phyloP scores from a whole-genome alignment of 2,329 filamentous ascomycete genomes.

The Mycosphaerella sp. region DNA sequence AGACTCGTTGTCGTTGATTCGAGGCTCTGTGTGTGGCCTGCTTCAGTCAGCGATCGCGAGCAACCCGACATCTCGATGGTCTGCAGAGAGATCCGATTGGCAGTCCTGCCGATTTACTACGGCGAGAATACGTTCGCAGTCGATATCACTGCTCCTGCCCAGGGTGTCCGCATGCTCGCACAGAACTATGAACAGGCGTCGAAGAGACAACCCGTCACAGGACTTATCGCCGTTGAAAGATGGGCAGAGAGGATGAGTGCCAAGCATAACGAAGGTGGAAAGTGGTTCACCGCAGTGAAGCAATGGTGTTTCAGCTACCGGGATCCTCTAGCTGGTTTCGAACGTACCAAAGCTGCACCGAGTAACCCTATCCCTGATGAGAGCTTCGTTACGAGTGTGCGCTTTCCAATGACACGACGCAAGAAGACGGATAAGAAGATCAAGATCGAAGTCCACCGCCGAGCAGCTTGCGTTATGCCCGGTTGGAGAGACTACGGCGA shows the following conservation, averaged over 20 bases:
- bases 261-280: background rate
- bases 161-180: background rate
- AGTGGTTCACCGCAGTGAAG: slow-evolving; percentile 11
- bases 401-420: background rate
- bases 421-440: background rate
- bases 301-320: slow-evolving; percentile 15
- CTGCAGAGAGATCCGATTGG: slow-evolving; percentile 18
- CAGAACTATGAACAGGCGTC: background rate
- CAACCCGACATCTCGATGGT: slow-evolving; percentile 28
- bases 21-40: slow-evolving; percentile 20
- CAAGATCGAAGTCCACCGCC: slow-evolving; percentile 5
- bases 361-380: background rate
- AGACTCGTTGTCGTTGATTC: slow-evolving; percentile 18
- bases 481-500: slow-evolving; percentile 6
- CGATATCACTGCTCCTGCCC: slow-evolving; percentile 4
- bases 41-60: slow-evolving; percentile 12
- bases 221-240: slow-evolving; percentile 9
- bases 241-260: slow-evolving; percentile 13
- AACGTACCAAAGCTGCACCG: background rate
- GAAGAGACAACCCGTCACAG: background rate
- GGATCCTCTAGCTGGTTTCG: background rate
- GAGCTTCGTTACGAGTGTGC: slow-evolving; percentile 4
- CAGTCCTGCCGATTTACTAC: slow-evolving; percentile 26
- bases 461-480: slow-evolving; percentile 14
- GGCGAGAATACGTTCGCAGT: slow-evolving; percentile 24